Percentiles rank a stretch among this genome's conserved stretches.
These are phyloP conservation scores for Myxozyma geophila DNA, from an alignment of 805 yeast genomes.

Conservation along the genomic window DNA sequence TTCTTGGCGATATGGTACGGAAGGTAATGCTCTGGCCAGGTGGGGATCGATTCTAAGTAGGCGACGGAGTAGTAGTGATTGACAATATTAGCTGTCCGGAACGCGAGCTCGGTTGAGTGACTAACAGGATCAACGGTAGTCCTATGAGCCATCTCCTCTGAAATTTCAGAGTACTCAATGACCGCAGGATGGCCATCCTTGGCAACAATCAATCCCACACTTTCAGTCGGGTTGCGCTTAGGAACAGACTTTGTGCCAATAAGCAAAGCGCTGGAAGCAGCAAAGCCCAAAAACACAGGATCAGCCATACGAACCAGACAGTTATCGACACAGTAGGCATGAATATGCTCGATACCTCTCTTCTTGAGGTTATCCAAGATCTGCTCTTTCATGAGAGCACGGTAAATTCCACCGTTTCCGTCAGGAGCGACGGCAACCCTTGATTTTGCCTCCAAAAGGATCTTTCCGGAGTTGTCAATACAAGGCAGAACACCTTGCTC, in stretches of 20 bases:
- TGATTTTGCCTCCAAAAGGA: constrained; percentile 62
- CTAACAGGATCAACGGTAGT: constrained; percentile 56
- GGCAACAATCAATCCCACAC: constrained; percentile 86
- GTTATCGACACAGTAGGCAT: constrained; percentile 97
- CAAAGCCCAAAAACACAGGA: constrained; percentile 85
- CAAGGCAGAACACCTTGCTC: constrained; percentile 97
- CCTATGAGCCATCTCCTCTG: constrained; percentile 70
- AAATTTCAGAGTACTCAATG: constrained; percentile 91
- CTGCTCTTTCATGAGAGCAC: constrained; percentile 69
- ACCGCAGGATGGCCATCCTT: constrained; percentile 73
- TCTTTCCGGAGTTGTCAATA: constrained; percentile 70
- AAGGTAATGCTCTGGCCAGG: constrained; percentile 70
- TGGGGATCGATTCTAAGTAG: constrained; percentile 63
- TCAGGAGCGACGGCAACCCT: constrained; percentile 86
- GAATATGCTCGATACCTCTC: constrained; percentile 83
- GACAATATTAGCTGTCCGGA: constrained; percentile 95
- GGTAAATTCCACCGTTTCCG: constrained; percentile 96
- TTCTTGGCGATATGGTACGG: constrained; percentile 96
- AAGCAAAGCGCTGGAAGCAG: constrained; percentile 66
- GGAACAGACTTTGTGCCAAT: constrained; percentile 94
- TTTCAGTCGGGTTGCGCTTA: constrained; percentile 82
- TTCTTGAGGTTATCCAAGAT: constrained; percentile 67
- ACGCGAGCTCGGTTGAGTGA: constrained; percentile 50
- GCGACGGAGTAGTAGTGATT: constrained; percentile 91
- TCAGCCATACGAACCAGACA: constrained; percentile 90